Evolutionary conservation across 2,329 filamentous ascomycete genomes (phyloP).

Genomic region (Chaetomium sp.): DNA sequence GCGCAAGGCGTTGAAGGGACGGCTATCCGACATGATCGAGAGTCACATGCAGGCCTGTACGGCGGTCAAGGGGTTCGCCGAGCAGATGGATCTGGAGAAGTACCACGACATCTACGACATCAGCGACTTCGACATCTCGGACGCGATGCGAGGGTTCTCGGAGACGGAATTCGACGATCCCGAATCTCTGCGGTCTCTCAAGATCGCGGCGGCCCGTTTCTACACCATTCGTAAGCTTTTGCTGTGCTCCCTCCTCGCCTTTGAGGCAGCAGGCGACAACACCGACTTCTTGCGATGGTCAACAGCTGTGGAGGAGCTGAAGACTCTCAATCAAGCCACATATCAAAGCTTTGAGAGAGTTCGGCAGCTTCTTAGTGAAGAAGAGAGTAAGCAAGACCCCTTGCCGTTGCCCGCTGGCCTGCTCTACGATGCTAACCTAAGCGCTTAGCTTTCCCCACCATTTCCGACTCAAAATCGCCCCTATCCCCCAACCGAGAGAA

Average conservation of each 20-base stretch:
- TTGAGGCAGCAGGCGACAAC: conserved; percentile 78
- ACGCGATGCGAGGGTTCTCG: conserved; percentile 66
- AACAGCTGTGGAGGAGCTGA: conserved; percentile 73
- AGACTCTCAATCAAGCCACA: conserved; percentile 63
- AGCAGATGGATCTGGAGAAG: conserved; percentile 82
- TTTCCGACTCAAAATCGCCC: conserved; percentile 60
- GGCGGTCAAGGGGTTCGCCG: conserved; percentile 70
- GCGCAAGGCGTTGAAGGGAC: conserved; percentile 71
- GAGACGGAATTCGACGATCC: conserved; percentile 72
- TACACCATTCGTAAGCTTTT: conserved; percentile 81
- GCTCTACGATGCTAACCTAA: conserved; percentile 25
- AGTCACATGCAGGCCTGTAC: conserved; percentile 71
- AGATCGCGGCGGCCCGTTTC: conserved; percentile 78
- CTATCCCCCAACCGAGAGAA: conserved; percentile 77
- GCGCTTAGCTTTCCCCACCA: conserved; percentile 52
- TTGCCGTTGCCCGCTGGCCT: conserved; percentile 19
- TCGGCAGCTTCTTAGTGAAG: conserved; percentile 71
- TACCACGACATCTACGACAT: conserved; percentile 91
- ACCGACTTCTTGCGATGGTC: conserved; percentile 79
- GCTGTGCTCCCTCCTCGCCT: conserved; percentile 82
- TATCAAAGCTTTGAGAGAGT: conserved; percentile 65
- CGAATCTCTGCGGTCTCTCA: conserved; percentile 77
- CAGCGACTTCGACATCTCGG: conserved; percentile 69
- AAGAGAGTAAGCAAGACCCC: conserved; percentile 65
- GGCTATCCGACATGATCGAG: conserved; percentile 69